Percentiles rank a stretch among this genome's conserved stretches.
These are phyloP conservation scores for Colletotrichum acutatum DNA, from an alignment of 2,329 filamentous ascomycete genomes.

Conservation along the genomic window DNA sequence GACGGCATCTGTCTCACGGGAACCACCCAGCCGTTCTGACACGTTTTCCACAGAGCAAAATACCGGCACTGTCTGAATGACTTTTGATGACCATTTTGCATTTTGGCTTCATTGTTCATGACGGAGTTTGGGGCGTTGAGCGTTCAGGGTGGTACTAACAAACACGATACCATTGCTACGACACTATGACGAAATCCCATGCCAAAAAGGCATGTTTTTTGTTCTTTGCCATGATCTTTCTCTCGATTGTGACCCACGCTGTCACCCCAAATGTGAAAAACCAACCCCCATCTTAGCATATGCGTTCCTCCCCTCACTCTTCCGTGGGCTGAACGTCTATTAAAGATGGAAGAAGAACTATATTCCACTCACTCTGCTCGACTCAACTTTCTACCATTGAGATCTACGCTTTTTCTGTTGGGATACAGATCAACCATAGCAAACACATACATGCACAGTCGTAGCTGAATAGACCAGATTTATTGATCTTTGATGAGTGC, in stretches of 20 bases:
- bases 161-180: slow-evolving; percentile 30
- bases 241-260: not conserved
- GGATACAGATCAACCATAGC: slow-evolving; percentile 38
- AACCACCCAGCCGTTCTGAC: slow-evolving; percentile 13
- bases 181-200: slow-evolving; percentile 25
- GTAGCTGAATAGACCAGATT: not conserved
- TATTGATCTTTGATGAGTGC: not conserved
- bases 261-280: not conserved
- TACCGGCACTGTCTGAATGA: slow-evolving; percentile 26
- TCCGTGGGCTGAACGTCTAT: slow-evolving; percentile 66
- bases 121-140: slow-evolving; percentile 32
- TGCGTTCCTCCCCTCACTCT: slow-evolving; percentile 60
- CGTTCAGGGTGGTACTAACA: slow-evolving; percentile 1
- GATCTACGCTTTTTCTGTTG: slow-evolving; percentile 60
- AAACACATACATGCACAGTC: slow-evolving; percentile 42
- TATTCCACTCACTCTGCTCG: slow-evolving; percentile 64
- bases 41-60: slow-evolving; percentile 31
- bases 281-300: slow-evolving; percentile 63
- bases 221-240: not conserved
- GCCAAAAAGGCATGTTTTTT: slow-evolving; percentile 6
- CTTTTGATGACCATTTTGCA: slow-evolving; percentile 25
- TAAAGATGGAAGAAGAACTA: slow-evolving; percentile 62
- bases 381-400: slow-evolving; percentile 53
- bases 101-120: slow-evolving; percentile 42
- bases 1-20: not conserved